A percentile compares a stretch with the other conserved stretches of the same genome.
Conservation (phyloP, 257 asterid species). For the Nicotiana knightiana region DNA sequence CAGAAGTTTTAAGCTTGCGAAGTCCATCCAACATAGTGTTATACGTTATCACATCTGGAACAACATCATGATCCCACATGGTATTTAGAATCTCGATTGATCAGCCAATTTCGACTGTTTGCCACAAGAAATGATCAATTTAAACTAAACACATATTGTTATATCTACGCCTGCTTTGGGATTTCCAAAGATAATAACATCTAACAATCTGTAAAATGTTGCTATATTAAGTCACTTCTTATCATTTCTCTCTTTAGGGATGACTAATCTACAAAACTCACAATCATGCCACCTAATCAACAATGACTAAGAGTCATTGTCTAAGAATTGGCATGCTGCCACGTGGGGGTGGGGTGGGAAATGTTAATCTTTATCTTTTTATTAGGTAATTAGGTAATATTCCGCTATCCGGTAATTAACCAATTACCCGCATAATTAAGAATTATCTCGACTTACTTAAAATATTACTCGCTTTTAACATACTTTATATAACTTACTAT, state of each 20-base stretch:
- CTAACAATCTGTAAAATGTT: not conserved
- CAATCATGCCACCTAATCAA: too few species aligned
- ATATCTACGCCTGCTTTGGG: constrained; percentile 5
- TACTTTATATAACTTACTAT: too few species aligned
- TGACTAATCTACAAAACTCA: too few species aligned
- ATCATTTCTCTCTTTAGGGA: not conserved
- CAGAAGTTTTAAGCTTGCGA: constrained; percentile 59
- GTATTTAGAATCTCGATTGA: constrained; percentile 55
- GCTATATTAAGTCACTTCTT: not conserved
- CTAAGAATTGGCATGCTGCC: too few species aligned
- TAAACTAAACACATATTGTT: constrained; percentile 3
- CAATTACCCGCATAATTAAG: too few species aligned
- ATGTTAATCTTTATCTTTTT: too few species aligned
- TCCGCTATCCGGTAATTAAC: too few species aligned
- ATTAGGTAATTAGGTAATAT: too few species aligned
- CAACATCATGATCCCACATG: constrained; percentile 64
- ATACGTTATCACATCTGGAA: constrained; percentile 78
- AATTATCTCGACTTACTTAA: too few species aligned
- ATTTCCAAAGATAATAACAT: not conserved
- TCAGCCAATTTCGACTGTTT: constrained; percentile 64
- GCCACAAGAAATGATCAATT: constrained; percentile 40
- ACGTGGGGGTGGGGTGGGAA: too few species aligned
- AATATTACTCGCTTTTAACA: too few species aligned
- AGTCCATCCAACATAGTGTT: constrained; percentile 77
- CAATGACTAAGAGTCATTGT: too few species aligned